Evolutionary conservation across 176 grass and related monocot species (phyloP).

Genomic region (Oropetium thomaeum): DNA sequence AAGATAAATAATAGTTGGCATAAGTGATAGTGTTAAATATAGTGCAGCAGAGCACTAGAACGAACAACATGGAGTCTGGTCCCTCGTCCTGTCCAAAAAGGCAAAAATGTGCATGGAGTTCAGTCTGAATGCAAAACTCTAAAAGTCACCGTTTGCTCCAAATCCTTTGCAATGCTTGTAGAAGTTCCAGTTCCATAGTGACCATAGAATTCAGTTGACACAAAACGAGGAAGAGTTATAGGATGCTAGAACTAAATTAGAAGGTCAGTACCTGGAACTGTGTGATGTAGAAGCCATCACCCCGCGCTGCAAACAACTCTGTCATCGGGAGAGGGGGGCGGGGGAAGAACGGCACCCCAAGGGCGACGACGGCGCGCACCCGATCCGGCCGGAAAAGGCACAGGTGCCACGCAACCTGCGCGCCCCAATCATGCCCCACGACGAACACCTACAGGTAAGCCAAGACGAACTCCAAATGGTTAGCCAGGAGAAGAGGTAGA

Average conservation of each 20-base stretch:
- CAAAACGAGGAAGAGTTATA: neutral
- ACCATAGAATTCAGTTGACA: neutral
- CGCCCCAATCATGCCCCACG: slow-evolving; percentile 60
- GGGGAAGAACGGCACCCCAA: slow-evolving; percentile 44
- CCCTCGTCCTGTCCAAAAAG: neutral
- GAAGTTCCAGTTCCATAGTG: neutral
- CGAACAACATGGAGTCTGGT: neutral
- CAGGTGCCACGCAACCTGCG: slow-evolving; percentile 49
- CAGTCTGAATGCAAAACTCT: neutral
- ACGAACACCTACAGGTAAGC: slow-evolving; percentile 75
- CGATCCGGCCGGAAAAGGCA: slow-evolving; percentile 65
- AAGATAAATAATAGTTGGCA: too few species aligned
- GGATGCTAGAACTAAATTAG: neutral
- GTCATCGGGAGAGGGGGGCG: neutral
- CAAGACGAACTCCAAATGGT: too few species aligned
- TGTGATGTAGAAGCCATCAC: slow-evolving; percentile 58
- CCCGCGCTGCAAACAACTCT: slow-evolving; percentile 11
- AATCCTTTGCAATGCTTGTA: neutral
- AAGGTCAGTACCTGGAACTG: slow-evolving; percentile 48
- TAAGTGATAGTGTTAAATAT: neutral
- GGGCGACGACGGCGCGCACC: slow-evolving; percentile 40
- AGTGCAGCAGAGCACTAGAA: neutral
- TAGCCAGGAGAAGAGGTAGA: too few species aligned
- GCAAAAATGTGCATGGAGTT: too few species aligned
- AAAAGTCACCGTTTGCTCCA: neutral